Evolutionary conservation across 106 monocot species (phyloP), one percentile per base, ranked within the genome.

Genomic region (Phalaenopsis equestris): DNA sequence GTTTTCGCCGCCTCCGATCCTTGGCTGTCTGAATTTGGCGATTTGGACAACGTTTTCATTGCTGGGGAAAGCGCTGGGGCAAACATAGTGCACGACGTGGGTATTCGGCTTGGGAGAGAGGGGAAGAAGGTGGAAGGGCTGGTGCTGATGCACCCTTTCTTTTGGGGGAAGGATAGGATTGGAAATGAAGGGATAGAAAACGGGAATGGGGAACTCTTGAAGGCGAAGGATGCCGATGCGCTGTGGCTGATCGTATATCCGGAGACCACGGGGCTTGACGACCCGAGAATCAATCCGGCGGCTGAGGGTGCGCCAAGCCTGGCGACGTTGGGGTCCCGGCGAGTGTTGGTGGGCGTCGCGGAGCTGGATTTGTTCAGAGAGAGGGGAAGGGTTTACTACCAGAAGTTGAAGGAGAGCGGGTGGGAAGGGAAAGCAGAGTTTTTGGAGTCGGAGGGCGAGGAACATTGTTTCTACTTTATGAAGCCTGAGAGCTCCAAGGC

Each of bases 61-160:
- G 75, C 47, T 41, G 93, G 93, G 0, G 90, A 86, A 42, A 89
- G 89, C 74, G 82, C 89, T 1, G 89, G 89, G 37, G 89, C 39
- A 11, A 87, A 84, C 56, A 75, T 86, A 1, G 78, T 64, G 18
- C 82, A 86, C 78, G 36, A 83, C 45, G 6, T 81, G 73, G 86
- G 84, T 1, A 55, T 81, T 47, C 52, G 74, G 30, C 56, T 79
- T 19, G 65, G 37, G 1, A 74, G 43, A 4, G 43, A 74, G n/a
- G 52, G 21, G 6, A 2, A 18, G 56, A 41, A 58, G 16, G 61
- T 78, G 6, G 77, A 73, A 42, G 84, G 87, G 41, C 5, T 81
- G 65, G 73, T 78, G 14, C 3, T 78, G 58, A 65, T 84, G 21
- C 83, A 84, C n/a, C 81, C 83, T 5, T 84, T 37, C 56, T 81